Evolutionary conservation across 2,329 filamentous ascomycete genomes (phyloP).

Genomic region (Fusarium pseudoanthophilum): DNA sequence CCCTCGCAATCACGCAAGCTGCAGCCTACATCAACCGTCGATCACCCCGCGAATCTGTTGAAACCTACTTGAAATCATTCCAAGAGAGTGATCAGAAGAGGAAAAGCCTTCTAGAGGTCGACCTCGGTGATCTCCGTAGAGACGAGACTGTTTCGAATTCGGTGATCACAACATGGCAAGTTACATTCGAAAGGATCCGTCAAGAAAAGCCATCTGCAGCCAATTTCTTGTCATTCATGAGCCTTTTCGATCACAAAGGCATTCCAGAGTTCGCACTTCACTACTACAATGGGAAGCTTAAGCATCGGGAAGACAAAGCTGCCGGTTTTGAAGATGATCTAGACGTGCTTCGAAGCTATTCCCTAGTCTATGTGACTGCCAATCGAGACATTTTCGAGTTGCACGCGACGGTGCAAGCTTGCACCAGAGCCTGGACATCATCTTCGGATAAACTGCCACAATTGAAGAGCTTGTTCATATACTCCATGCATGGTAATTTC

Average conservation of each 20-base stretch:
- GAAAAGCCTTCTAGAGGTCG: conserved; percentile 39
- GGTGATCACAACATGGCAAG: conserved; percentile 13
- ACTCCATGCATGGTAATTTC: neutral
- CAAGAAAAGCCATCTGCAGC: neutral
- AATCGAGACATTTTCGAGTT: neutral
- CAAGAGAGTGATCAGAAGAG: conserved; percentile 43
- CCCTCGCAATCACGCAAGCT: conserved; percentile 47
- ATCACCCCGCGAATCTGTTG: conserved; percentile 36
- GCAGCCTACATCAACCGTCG: conserved; percentile 44
- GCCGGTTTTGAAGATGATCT: conserved; percentile 16
- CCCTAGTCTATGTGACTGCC: neutral
- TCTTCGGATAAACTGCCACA: accelerated
- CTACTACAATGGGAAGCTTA: neutral
- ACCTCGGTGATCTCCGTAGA: conserved; percentile 37
- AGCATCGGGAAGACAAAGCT: accelerated
- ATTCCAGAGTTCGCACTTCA: conserved; percentile 13
- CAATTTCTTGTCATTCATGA: conserved; percentile 20
- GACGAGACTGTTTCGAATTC: conserved; percentile 25
- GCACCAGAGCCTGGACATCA: neutral
- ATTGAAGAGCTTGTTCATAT: neutral
- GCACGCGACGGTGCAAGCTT: neutral
- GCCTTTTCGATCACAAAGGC: conserved; percentile 21
- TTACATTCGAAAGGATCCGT: conserved; percentile 22
- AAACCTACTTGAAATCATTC: conserved; percentile 48
- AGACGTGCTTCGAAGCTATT: conserved; percentile 21